These are phyloP conservation scores for Lactarius indigo DNA, from an alignment of 768 basidiomycete species.

Conservation along the genomic window DNA sequence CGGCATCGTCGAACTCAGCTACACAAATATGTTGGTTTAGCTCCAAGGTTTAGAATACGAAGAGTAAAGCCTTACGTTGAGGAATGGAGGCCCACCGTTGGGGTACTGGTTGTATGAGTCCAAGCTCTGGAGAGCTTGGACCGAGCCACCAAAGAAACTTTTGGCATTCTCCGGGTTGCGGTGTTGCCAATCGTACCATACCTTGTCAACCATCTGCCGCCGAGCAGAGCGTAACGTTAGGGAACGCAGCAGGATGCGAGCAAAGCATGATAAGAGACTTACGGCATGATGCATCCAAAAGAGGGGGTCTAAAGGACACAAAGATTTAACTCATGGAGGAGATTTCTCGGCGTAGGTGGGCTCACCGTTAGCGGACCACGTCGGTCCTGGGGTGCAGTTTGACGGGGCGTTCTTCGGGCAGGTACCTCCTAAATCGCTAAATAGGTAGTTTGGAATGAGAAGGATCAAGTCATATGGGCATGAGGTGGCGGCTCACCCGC, in stretches of 20 bases:
- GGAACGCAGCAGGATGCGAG: background rate
- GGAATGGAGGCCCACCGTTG: conserved; percentile 29
- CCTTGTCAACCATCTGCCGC: conserved; percentile 36
- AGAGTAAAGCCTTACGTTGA: conserved; percentile 23
- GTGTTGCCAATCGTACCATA: conserved; percentile 39
- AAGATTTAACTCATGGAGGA: background rate
- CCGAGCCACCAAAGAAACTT: conserved; percentile 34
- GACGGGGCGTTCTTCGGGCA: conserved; percentile 31
- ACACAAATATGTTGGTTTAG: background rate
- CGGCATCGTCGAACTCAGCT: conserved; percentile 32
- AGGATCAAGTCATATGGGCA: no score
- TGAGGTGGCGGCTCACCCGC: conserved; percentile 29
- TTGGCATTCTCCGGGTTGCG: conserved; percentile 28
- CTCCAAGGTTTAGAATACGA: background rate
- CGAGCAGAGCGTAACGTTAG: background rate
- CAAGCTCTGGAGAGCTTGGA: conserved; percentile 29
- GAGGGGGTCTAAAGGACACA: conserved; percentile 31
- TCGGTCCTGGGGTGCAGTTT: conserved; percentile 31
- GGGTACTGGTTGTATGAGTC: conserved; percentile 29
- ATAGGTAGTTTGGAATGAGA: background rate
- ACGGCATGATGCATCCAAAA: conserved; percentile 39
- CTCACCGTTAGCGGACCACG: conserved; percentile 35
- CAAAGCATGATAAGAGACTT: background rate
- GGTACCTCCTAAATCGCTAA: conserved; percentile 32
- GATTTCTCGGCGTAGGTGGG: background rate